Percentiles rank a stretch among this genome's conserved stretches.
These are phyloP conservation scores for Salvia miltiorrhiza DNA, from an alignment of 257 asterid species.

Conservation along the genomic window DNA sequence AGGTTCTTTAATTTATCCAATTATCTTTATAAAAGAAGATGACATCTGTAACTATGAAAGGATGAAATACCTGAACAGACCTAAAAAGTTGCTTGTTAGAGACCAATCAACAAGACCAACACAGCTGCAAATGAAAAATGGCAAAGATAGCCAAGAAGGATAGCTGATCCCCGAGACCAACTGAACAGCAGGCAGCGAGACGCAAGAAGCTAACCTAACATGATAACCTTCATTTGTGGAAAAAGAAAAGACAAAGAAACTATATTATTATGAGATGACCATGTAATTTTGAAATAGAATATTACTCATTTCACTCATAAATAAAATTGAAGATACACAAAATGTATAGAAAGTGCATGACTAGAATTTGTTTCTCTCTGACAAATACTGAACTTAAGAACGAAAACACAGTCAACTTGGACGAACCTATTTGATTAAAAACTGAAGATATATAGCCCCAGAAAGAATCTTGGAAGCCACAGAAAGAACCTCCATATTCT, in stretches of 20 bases:
- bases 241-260: neutral
- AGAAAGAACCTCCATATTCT: constrained; percentile 52
- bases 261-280: constrained; percentile 10
- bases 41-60: constrained; percentile 14
- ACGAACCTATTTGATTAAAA: constrained; percentile 60
- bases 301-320: neutral
- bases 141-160: constrained; percentile 90
- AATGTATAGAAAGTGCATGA: neutral
- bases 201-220: constrained; percentile 74
- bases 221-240: constrained; percentile 52
- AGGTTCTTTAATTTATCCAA: neutral
- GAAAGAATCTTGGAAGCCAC: constrained; percentile 56
- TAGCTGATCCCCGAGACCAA: constrained; percentile 81
- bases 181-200: constrained; percentile 80
- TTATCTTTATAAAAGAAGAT: neutral
- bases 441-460: constrained; percentile 54
- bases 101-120: constrained; percentile 93
- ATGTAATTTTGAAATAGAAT: neutral
- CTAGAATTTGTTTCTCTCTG: neutral
- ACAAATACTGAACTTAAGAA: neutral
- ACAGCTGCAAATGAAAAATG: constrained; percentile 83
- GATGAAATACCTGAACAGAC: constrained; percentile 76
- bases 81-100: constrained; percentile 82
- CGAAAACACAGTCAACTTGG: constrained; percentile 14
- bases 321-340: neutral